phyloP scores from a whole-genome alignment of 305 asterid genomes.

The Rubia balearica region DNA sequence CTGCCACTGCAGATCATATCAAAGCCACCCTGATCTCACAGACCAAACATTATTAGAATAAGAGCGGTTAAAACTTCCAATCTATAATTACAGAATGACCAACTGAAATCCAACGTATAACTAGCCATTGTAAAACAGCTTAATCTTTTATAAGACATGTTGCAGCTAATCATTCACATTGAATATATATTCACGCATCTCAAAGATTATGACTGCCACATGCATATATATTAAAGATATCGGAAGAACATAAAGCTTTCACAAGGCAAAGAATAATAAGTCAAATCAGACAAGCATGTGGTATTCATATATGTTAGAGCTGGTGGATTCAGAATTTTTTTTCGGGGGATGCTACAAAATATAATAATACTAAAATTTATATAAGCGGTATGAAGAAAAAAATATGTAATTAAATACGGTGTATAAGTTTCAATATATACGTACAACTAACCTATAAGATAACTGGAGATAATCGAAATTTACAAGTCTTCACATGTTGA shows the following conservation, averaged over 20 bases:
- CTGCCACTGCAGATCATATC: constrained; percentile 72
- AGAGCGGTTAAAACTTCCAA: neutral
- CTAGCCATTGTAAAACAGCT: neutral
- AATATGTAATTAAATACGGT: no score
- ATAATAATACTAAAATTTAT: no score
- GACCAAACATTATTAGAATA: neutral
- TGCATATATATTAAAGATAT: neutral
- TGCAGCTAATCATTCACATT: neutral
- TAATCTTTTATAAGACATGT: neutral
- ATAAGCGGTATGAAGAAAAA: no score
- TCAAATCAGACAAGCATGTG: no score
- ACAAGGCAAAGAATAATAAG: neutral
- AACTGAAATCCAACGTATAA: neutral
- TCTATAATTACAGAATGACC: neutral
- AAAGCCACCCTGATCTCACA: constrained; percentile 50
- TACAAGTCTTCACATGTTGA: no score
- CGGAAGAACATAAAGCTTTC: neutral
- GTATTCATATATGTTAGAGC: no score
- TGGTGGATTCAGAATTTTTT: no score
- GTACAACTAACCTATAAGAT: no score
- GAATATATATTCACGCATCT: neutral
- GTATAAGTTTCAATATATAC: no score
- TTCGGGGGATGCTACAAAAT: no score
- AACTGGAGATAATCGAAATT: no score
- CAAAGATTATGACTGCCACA: neutral